A percentile compares a stretch with the other conserved stretches of the same genome.
phyloP scores from a whole-genome alignment of 768 basidiomycete genomes.

The Lentinula lateritia region DNA sequence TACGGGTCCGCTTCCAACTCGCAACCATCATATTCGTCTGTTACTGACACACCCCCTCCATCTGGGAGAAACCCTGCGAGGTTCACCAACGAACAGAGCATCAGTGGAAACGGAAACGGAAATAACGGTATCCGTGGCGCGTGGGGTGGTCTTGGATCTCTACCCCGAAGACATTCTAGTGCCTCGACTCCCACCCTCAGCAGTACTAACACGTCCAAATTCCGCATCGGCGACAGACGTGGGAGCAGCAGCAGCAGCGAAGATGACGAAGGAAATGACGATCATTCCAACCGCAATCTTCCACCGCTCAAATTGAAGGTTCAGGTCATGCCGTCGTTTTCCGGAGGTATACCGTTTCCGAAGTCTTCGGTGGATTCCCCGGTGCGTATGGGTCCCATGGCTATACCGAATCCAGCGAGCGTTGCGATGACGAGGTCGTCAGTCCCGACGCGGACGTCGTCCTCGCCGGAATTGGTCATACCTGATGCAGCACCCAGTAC shows the following conservation, averaged over 20 bases:
- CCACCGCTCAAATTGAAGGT: constrained; percentile 18
- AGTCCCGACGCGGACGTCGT: neutral
- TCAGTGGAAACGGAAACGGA: neutral
- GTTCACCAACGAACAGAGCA: neutral
- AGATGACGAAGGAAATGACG: constrained; percentile 17
- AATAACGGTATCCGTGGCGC: neutral
- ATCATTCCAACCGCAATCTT: constrained; percentile 3
- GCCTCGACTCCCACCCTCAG: neutral
- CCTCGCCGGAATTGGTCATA: neutral
- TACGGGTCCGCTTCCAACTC: neutral
- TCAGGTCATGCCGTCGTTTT: neutral
- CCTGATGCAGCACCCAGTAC: neutral
- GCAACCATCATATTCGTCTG: neutral
- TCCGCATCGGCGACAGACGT: neutral
- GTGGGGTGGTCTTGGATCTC: neutral
- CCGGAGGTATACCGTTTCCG: constrained; percentile 15
- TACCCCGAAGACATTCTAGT: constrained; percentile 4
- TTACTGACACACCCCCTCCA: neutral
- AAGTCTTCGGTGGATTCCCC: constrained; percentile 3
- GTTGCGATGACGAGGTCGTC: neutral
- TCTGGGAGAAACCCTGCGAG: neutral
- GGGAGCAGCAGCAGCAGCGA: constrained; percentile 9
- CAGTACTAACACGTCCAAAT: neutral
- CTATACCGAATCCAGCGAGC: constrained; percentile 12
- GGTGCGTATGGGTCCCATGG: neutral